A percentile compares a stretch with the other conserved stretches of the same genome.
Evolutionary conservation across 768 basidiomycete genomes (phyloP).

Genomic region (Collybia nuda): DNA sequence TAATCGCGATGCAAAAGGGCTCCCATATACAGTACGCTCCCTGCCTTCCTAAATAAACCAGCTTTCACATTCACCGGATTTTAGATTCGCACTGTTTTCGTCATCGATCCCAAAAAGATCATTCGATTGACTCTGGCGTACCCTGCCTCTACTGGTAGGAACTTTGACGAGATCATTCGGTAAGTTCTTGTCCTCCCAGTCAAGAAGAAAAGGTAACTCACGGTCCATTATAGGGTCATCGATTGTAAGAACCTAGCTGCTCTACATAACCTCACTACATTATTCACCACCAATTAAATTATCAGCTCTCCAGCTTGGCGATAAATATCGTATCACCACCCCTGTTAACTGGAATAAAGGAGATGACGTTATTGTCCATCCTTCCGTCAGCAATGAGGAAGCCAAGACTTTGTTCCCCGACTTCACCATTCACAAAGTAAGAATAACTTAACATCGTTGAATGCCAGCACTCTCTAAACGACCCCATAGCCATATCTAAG

Average conservation of each 20-base stretch:
- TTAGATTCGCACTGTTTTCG: slow-evolving; percentile 92
- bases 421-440: slow-evolving; percentile 76
- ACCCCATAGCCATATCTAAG: slow-evolving; percentile 78
- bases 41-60: not conserved
- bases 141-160: slow-evolving; percentile 94
- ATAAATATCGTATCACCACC: slow-evolving; percentile 82
- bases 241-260: slow-evolving; percentile 48
- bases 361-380: slow-evolving; percentile 92
- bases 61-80: not conserved
- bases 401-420: slow-evolving; percentile 91
- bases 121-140: slow-evolving; percentile 90
- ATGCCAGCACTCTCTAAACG: not conserved
- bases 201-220: slow-evolving; percentile 6
- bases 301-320: slow-evolving; percentile 83
- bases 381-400: slow-evolving; percentile 80
- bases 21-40: slow-evolving; percentile 82
- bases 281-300: slow-evolving; percentile 24
- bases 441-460: slow-evolving; percentile 1
- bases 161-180: slow-evolving; percentile 71
- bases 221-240: slow-evolving; percentile 51
- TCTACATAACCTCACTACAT: slow-evolving; percentile 41
- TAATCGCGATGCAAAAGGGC: slow-evolving; percentile 80
- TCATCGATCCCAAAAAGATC: slow-evolving; percentile 95
- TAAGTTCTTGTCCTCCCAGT: slow-evolving; percentile 18
- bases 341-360: slow-evolving; percentile 96